These are phyloP conservation scores for Anisodus acutangulus DNA, from an alignment of 257 asterid genomes.

Conservation along the genomic window DNA sequence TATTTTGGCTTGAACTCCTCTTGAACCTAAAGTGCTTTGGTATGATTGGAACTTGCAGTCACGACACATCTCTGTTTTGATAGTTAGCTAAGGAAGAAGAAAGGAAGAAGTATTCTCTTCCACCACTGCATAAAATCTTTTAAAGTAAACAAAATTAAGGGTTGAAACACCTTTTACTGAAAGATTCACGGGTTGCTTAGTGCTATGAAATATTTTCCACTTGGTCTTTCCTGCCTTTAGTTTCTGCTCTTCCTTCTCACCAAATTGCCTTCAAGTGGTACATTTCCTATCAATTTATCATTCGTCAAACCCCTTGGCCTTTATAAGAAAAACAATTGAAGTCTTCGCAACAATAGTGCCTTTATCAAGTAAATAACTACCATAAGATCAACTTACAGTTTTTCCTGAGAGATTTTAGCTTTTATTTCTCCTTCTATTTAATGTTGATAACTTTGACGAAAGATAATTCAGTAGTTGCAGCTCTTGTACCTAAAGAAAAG, in stretches of 20 bases:
- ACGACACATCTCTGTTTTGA: neutral
- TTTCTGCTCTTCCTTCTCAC: conserved; percentile 20
- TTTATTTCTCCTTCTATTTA: neutral
- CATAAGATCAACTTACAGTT: neutral
- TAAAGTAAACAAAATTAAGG: conserved; percentile 19
- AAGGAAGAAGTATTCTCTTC: conserved; percentile 25
- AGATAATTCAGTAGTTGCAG: neutral
- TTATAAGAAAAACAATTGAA: neutral
- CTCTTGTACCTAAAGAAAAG: neutral
- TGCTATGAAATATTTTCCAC: neutral
- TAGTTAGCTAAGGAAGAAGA: conserved; percentile 9
- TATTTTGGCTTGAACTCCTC: neutral
- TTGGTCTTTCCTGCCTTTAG: neutral
- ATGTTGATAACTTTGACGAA: neutral
- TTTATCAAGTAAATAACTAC: neutral
- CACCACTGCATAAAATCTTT: neutral
- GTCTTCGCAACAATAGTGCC: neutral
- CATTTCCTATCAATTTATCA: conserved; percentile 18
- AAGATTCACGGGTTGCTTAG: neutral
- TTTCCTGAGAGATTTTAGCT: neutral
- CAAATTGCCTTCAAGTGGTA: neutral
- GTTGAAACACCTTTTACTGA: conserved; percentile 21
- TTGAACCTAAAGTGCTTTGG: conserved; percentile 19
- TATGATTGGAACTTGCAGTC: neutral
- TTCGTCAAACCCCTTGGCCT: neutral